A percentile compares a stretch with the other conserved stretches of the same genome.
These are phyloP conservation scores for Gastrolobium bilobum DNA, from an alignment of 306 rosid species.

Conservation along the genomic window DNA sequence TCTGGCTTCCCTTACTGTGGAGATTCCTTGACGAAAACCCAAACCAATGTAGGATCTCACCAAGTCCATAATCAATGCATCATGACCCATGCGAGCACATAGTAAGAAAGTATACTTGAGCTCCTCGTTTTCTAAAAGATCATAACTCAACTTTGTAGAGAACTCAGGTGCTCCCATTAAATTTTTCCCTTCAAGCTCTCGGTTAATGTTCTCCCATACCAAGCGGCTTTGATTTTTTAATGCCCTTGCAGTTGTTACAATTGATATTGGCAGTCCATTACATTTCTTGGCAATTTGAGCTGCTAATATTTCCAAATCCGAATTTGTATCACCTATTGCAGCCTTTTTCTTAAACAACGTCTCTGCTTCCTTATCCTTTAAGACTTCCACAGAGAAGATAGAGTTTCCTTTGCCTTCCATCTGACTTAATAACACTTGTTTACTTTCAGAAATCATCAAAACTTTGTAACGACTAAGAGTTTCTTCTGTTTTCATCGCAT, in stretches of 20 bases:
- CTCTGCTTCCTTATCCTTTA: slow-evolving; percentile 28
- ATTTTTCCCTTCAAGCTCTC: not conserved
- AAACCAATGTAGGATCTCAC: slow-evolving; percentile 45
- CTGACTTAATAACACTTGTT: slow-evolving; percentile 18
- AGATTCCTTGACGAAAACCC: slow-evolving; percentile 27
- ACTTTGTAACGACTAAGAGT: not conserved
- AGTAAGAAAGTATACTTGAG: slow-evolving; percentile 42
- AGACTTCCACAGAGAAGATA: not conserved
- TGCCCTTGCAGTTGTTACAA: slow-evolving; percentile 34
- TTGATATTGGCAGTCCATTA: slow-evolving; percentile 28
- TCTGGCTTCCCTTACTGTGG: slow-evolving; percentile 17
- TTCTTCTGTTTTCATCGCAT: not conserved
- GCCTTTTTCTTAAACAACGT: slow-evolving; percentile 15
- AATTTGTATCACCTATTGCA: not conserved
- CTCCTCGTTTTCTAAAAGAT: slow-evolving; percentile 34
- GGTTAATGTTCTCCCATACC: not conserved
- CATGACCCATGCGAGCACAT: slow-evolving; percentile 39
- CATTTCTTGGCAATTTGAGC: slow-evolving; percentile 28
- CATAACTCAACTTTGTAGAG: slow-evolving; percentile 49
- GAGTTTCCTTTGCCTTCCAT: not conserved
- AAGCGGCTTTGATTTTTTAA: not conserved
- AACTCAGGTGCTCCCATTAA: not conserved
- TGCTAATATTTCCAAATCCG: not conserved
- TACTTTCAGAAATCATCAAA: slow-evolving; percentile 41
- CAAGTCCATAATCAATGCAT: slow-evolving; percentile 1